Base-by-base conservation (phyloP, 345 rosid species). In the Rhizophora mangle region DNA sequence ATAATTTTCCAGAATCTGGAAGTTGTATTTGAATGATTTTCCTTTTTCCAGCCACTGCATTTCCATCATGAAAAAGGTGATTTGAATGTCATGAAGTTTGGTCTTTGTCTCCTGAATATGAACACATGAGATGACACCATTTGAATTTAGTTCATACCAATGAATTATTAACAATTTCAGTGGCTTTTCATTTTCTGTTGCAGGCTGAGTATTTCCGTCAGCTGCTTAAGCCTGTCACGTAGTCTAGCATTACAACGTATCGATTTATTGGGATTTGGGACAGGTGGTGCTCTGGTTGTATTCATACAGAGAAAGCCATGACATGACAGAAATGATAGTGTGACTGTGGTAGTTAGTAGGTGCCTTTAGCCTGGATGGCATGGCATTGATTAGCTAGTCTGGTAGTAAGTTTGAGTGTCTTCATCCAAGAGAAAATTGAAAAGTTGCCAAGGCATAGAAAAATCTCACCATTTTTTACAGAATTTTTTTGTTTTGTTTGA, bases 201-300 rank as follows among this genome's bases (percentile, higher is more conserved):
- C 94, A 89, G 98, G 96, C 94, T 37, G 98, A 89, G 72, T 92
- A 92, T 76, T 92, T 92, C 80, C 95, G 96, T 78, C 98, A 92
- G 84, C 85, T 92, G 88, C 96, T 92, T 68, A 92, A 92, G 72
- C 98, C 98, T 72, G 98, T 92, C 32, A 92, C 94, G 98, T 92
- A 92, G 94, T 87, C 80, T 80, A 65, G 83, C 63, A 24, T 49
- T 63, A 51, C 43, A 68, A 68, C 60, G 72, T 59, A 66, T 2
- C 24, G 73, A 60, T 67, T 64, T 53, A 22, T 74, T 62, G 70
- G 83, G 81, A 62, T 71, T 79, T 85, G 82, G 81, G 80, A 79
- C 66, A 21, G 60, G 49, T 70, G 74, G 68, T 79, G 70, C 66
- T 81, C 68, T 80, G 65, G 76, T 78, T 80, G 81, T 72, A 62